Evolutionary conservation across 2,329 filamentous ascomycete genomes (phyloP).

Genomic region (Arthroderma uncinatum): DNA sequence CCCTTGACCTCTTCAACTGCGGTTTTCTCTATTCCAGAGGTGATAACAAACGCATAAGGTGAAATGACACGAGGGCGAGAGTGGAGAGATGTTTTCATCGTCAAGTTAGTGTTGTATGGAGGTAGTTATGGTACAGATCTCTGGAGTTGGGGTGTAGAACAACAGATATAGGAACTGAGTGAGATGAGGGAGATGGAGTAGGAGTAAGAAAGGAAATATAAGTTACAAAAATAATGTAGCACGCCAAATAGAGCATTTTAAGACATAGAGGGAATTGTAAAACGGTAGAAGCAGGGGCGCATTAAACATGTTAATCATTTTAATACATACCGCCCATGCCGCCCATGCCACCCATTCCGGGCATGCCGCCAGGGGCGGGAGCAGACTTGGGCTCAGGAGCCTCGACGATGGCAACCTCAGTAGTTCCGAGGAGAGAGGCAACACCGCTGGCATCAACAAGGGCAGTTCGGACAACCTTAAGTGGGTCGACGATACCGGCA

Average conservation of each 20-base stretch:
- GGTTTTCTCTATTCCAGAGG: not conserved
- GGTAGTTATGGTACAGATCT: not conserved
- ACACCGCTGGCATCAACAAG: conserved; percentile 92
- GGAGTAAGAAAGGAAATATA: not conserved
- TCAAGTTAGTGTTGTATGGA: not conserved
- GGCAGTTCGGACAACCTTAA: conserved; percentile 98
- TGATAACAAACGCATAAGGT: not conserved
- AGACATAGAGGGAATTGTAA: conserved; percentile 12
- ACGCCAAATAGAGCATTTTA: conserved; percentile 7
- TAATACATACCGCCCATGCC: conserved; percentile 58
- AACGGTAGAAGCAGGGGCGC: conserved; percentile 7
- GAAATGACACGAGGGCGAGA: conserved; percentile 5
- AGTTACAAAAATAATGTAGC: not conserved
- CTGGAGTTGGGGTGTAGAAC: conserved; percentile 2
- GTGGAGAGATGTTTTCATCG: conserved; percentile 8
- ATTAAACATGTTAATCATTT: conserved; percentile 18
- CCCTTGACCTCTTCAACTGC: not conserved
- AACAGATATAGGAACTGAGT: conserved; percentile 7
- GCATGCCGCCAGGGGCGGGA: conserved; percentile 41
- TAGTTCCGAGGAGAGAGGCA: conserved; percentile 91
- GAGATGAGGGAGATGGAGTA: not conserved
- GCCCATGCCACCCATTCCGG: conserved; percentile 53
- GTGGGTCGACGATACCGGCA: conserved; percentile 92
- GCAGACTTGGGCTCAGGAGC: conserved; percentile 82
- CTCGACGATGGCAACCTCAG: conserved; percentile 95